Evolutionary conservation across 169 alveolate species (phyloP).

Genomic region (Cyclospora cayetanensis): DNA sequence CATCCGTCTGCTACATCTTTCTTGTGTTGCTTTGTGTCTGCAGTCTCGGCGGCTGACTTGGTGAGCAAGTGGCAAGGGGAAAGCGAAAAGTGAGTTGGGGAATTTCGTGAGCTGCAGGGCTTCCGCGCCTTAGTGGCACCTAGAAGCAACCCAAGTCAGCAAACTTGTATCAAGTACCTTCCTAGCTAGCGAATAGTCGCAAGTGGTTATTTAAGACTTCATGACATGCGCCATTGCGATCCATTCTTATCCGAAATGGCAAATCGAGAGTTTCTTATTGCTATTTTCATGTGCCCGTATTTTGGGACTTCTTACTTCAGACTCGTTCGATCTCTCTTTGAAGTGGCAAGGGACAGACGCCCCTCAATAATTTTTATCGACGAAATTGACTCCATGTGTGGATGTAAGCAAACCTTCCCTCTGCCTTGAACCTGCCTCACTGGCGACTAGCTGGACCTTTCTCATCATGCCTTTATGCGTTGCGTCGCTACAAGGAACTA

Average conservation of each 20-base stretch:
- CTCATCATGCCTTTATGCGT: background rate
- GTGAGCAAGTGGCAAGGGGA: constrained; percentile 99
- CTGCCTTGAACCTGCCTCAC: background rate
- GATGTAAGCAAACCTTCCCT: constrained; percentile 78
- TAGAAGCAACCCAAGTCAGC: too few species aligned
- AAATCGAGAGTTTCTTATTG: background rate
- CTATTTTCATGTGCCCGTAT: background rate
- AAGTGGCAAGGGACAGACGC: constrained; percentile 95
- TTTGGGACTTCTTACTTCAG: constrained; percentile 37
- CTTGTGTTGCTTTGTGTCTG: background rate
- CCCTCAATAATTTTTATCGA: constrained; percentile 99
- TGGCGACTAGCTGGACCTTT: too few species aligned
- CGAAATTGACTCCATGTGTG: constrained; percentile 98
- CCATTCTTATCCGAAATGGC: too few species aligned
- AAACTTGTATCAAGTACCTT: too few species aligned
- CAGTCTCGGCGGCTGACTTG: constrained; percentile 96
- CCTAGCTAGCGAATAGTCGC: too few species aligned
- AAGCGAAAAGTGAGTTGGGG: constrained; percentile 92
- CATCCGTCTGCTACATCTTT: background rate
- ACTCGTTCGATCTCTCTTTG: constrained; percentile 88
- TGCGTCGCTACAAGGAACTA: background rate
- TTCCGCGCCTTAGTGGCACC: background rate
- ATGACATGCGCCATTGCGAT: too few species aligned
- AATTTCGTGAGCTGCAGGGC: background rate
- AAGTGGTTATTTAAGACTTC: too few species aligned